These are phyloP conservation scores for Phlyctochytrium planicorne DNA, from an alignment of 192 early-diverging fungal genomes.

Conservation along the genomic window DNA sequence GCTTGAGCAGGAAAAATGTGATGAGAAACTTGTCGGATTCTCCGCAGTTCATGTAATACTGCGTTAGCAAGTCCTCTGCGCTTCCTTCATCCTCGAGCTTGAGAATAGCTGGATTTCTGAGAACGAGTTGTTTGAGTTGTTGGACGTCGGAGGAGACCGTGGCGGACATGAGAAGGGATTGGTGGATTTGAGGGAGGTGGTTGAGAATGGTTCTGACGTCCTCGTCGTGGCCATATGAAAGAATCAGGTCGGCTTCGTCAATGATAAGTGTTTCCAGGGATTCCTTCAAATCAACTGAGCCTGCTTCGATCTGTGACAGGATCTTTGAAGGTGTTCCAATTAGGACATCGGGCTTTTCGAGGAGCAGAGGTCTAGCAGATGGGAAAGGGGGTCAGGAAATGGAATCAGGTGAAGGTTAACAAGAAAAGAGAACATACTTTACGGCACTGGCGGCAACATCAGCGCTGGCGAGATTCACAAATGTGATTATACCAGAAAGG, in stretches of 20 bases:
- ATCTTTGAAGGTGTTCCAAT: slow-evolving; percentile 84
- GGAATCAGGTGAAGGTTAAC: background rate
- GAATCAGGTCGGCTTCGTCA: slow-evolving; percentile 93
- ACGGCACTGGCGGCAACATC: slow-evolving; percentile 14
- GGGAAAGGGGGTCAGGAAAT: background rate
- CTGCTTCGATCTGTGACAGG: slow-evolving; percentile 66
- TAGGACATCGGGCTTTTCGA: slow-evolving; percentile 83
- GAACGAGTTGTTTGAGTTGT: slow-evolving; percentile 76
- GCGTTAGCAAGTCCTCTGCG: slow-evolving; percentile 57
- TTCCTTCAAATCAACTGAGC: slow-evolving; percentile 46
- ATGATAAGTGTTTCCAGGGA: slow-evolving; percentile 84
- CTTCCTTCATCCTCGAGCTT: slow-evolving; percentile 70
- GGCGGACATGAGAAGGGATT: slow-evolving; percentile 92
- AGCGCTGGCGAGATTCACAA: slow-evolving; percentile 64
- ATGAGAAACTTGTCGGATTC: slow-evolving; percentile 89
- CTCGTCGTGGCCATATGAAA: slow-evolving; percentile 91
- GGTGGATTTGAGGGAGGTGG: slow-evolving; percentile 82
- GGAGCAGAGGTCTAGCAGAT: slow-evolving; percentile 68
- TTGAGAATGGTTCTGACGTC: slow-evolving; percentile 78
- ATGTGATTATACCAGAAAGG: slow-evolving; percentile 62
- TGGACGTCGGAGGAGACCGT: slow-evolving; percentile 87
- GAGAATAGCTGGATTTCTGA: slow-evolving; percentile 84
- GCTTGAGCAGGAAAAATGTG: slow-evolving; percentile 85
- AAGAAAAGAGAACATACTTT: slow-evolving; percentile 1
- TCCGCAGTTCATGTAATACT: slow-evolving; percentile 72